Conservation (phyloP, 148 eudicot genomes). For the Nyssa sinensis region DNA sequence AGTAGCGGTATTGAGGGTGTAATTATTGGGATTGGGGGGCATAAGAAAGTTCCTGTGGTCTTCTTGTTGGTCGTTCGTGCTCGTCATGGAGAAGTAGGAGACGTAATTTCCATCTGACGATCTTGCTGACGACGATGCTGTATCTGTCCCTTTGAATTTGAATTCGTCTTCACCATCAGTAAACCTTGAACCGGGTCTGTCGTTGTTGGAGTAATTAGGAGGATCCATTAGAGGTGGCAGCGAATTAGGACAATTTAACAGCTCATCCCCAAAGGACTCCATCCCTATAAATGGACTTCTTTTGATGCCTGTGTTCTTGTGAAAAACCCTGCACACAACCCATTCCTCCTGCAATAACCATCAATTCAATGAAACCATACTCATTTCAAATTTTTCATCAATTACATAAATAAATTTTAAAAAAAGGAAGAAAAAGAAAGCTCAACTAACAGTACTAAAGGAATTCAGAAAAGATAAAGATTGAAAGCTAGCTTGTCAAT, state of each 20-base stretch:
- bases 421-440: neutral
- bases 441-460: neutral
- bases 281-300: slow-evolving; percentile 22
- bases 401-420: neutral
- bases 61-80: slow-evolving; percentile 4
- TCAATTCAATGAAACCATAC: neutral
- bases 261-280: slow-evolving; percentile 18
- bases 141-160: slow-evolving; percentile 11
- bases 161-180: slow-evolving; percentile 1
- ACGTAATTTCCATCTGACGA: slow-evolving; percentile 12
- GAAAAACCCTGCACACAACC: slow-evolving; percentile 48
- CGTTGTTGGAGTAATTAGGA: neutral
- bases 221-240: slow-evolving; percentile 38
- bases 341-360: slow-evolving; percentile 42
- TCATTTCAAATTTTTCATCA: too few species aligned
- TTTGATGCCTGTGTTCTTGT: slow-evolving; percentile 36
- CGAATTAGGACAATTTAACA: slow-evolving; percentile 24
- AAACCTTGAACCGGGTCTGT: slow-evolving; percentile 27
- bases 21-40: neutral
- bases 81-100: neutral
- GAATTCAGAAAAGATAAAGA: too few species aligned
- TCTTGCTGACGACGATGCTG: neutral
- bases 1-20: neutral
- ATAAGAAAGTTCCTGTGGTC: neutral
- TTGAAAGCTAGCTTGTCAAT: neutral